Conservation (phyloP, 2,329 filamentous ascomycete species). For the Gaeumannomyces sp. region DNA sequence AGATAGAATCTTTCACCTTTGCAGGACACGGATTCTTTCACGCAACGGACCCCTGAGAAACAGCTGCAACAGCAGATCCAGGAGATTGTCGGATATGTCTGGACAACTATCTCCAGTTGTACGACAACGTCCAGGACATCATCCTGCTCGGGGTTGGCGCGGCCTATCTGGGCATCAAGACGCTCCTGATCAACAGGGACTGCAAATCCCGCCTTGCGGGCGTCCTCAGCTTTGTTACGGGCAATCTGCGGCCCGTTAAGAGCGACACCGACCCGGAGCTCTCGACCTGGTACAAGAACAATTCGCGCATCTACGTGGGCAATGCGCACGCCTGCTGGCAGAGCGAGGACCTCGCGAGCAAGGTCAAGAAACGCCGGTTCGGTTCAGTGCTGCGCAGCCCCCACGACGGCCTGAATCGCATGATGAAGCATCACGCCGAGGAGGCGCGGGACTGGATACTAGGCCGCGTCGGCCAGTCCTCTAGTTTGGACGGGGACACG, state of each 20-base stretch:
- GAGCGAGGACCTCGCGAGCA: constrained; percentile 52
- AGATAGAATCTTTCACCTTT: too few relatives aligned
- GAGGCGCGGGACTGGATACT: constrained; percentile 49
- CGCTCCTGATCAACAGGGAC: constrained; percentile 69
- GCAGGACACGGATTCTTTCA: constrained; percentile 43
- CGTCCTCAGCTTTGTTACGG: constrained; percentile 76
- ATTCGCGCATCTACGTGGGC: constrained; percentile 74
- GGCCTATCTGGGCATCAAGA: constrained; percentile 76
- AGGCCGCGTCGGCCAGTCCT: constrained; percentile 26
- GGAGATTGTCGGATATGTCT: constrained; percentile 77
- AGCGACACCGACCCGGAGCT: constrained; percentile 70
- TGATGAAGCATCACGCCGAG: constrained; percentile 49
- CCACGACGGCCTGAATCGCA: constrained; percentile 41
- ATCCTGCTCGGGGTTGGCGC: constrained; percentile 87
- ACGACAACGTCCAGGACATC: constrained; percentile 63
- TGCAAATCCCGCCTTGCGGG: constrained; percentile 64
- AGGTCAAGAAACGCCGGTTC: constrained; percentile 55
- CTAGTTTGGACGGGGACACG: constrained; percentile 32
- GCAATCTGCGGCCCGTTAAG: constrained; percentile 69
- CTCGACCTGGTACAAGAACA: constrained; percentile 75
- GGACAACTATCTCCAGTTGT: constrained; percentile 92
- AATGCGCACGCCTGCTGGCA: constrained; percentile 70
- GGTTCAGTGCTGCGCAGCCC: constrained; percentile 50
- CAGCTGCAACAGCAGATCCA: constrained; percentile 55
- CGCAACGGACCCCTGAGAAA: constrained; percentile 37